phyloP scores from a whole-genome alignment of 306 rosid genomes.

The Prunus mira region DNA sequence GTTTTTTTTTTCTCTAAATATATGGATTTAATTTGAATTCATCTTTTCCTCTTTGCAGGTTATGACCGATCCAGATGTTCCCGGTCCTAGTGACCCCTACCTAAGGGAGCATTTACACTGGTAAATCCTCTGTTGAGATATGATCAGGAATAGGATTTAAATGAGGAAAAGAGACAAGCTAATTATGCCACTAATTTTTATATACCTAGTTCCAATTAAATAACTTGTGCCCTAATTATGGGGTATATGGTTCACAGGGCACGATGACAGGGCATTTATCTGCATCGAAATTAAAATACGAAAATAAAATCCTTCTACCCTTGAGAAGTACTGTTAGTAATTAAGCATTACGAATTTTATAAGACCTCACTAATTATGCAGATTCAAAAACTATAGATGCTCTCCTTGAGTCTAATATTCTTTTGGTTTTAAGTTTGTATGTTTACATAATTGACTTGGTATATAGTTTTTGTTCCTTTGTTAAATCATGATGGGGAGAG shows the following conservation, averaged over 20 bases:
- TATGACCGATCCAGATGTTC: slow-evolving; percentile 94
- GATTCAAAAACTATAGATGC: neutral
- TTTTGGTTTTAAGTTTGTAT: neutral
- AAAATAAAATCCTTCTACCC: neutral
- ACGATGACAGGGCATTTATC: too few relatives aligned
- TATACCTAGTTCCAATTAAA: neutral
- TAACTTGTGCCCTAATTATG: neutral
- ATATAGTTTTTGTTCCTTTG: neutral
- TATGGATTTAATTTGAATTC: neutral
- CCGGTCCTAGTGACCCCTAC: slow-evolving; percentile 97
- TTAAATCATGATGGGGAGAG: neutral
- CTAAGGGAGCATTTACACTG: slow-evolving; percentile 87
- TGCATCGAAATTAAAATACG: neutral
- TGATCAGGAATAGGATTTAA: neutral
- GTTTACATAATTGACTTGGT: neutral
- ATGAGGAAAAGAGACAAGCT: neutral
- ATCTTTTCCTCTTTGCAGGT: slow-evolving; percentile 32
- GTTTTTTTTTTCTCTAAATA: neutral
- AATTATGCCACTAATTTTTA: too few relatives aligned
- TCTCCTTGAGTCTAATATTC: neutral
- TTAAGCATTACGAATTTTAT: neutral
- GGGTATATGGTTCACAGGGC: neutral
- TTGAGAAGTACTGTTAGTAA: neutral
- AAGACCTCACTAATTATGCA: neutral
- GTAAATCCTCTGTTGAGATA: slow-evolving; percentile 26